A percentile compares a stretch with the other conserved stretches of the same genome.
Evolutionary conservation across 1,284 basidiomycete species (phyloP).

Genomic region (Sanguinoderma infundibulare): DNA sequence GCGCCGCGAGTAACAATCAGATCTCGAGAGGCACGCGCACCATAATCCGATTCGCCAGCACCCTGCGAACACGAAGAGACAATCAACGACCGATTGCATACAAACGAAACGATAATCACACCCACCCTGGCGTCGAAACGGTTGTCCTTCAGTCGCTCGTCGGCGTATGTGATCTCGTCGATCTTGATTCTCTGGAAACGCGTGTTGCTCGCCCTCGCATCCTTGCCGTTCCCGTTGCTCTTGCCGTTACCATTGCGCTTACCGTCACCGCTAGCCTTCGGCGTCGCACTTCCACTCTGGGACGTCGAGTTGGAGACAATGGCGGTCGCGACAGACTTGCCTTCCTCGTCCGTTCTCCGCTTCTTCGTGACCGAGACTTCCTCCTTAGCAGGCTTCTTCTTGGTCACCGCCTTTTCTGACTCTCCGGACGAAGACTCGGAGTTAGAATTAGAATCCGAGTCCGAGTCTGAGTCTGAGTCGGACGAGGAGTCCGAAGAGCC

Average conservation of each 20-base stretch:
- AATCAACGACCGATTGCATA: constrained; percentile 11
- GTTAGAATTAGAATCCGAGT: constrained; percentile 11
- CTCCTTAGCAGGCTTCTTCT: constrained; percentile 14
- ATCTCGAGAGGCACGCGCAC: constrained; percentile 84
- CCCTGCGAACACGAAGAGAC: constrained; percentile 43
- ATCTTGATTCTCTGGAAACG: constrained; percentile 88
- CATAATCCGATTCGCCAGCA: constrained; percentile 80
- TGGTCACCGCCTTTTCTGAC: constrained; percentile 15
- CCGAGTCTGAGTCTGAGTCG: constrained; percentile 28
- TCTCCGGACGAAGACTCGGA: constrained; percentile 22
- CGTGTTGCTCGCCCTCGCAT: constrained; percentile 50
- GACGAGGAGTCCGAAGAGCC: constrained; percentile 25
- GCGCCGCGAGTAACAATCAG: constrained; percentile 93
- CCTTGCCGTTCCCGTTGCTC: constrained; percentile 35
- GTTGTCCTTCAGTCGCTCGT: constrained; percentile 77
- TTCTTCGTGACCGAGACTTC: constrained; percentile 55
- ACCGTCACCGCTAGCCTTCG: constrained; percentile 8
- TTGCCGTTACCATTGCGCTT: constrained; percentile 20
- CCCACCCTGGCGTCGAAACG: constrained; percentile 82
- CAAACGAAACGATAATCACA: constrained; percentile 16
- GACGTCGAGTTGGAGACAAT: constrained; percentile 17
- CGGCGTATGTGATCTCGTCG: constrained; percentile 59
- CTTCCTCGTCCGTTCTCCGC: constrained; percentile 55
- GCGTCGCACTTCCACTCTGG: constrained; percentile 15
- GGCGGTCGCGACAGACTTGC: constrained; percentile 54